Conservation (phyloP, 2,329 filamentous ascomycete genomes). For the Tympanopsis confertula region DNA sequence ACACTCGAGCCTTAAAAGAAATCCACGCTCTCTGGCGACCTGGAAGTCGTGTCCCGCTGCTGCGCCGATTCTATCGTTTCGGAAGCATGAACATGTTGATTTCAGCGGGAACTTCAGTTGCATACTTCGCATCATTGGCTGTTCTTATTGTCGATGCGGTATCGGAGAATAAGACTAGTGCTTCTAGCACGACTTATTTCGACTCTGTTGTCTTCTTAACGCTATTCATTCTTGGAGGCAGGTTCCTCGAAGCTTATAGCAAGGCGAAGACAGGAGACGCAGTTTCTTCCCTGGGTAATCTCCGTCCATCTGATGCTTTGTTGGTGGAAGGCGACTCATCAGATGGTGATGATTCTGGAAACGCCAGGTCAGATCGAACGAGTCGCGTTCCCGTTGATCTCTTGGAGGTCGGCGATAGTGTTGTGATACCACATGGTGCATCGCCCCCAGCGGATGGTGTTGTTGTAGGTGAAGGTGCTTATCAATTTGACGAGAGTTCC, state of each 20-base stretch:
- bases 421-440: constrained; percentile 41
- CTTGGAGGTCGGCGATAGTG: constrained; percentile 34
- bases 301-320: constrained; percentile 43
- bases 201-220: constrained; percentile 56
- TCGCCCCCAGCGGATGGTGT: constrained; percentile 49
- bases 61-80: constrained; percentile 46
- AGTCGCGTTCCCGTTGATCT: constrained; percentile 36
- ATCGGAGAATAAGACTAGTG: constrained; percentile 1
- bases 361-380: constrained; percentile 6
- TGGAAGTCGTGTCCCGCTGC: constrained; percentile 39
- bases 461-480: constrained; percentile 24
- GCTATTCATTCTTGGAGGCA: constrained; percentile 41
- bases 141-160: constrained; percentile 36
- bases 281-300: constrained; percentile 42
- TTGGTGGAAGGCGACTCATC: constrained; percentile 13
- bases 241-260: constrained; percentile 47
- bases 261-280: constrained; percentile 55
- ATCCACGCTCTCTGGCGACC: constrained; percentile 44
- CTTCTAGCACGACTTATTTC: constrained; percentile 32
- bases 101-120: constrained; percentile 47
- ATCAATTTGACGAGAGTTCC: constrained; percentile 46
- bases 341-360: background rate
- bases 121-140: constrained; percentile 48
- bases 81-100: constrained; percentile 56
- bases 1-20: constrained; percentile 44